Evolutionary conservation across 2,329 filamentous ascomycete species (phyloP).

Genomic region (Chaetothyriales sp.): DNA sequence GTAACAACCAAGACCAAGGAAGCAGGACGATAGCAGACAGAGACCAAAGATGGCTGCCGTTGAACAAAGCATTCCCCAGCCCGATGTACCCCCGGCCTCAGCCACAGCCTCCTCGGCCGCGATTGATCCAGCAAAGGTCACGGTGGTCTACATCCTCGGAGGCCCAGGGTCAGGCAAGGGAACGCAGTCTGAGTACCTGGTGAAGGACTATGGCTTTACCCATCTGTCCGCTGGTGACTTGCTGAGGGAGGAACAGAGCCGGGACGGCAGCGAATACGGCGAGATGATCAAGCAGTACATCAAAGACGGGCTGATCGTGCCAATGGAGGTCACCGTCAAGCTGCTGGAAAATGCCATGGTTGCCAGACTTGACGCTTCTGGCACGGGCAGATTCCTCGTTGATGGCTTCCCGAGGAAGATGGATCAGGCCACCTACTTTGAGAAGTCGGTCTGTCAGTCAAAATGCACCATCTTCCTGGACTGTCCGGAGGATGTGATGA

Average conservation of each 20-base stretch:
- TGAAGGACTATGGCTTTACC: conserved; percentile 74
- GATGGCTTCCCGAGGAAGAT: conserved; percentile 89
- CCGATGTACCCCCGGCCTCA: conserved; percentile 33
- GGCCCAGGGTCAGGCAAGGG: conserved; percentile 93
- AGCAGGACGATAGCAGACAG: conserved; percentile 4
- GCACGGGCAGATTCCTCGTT: conserved; percentile 57
- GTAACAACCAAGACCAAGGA: not conserved
- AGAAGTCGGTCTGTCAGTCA: conserved; percentile 70
- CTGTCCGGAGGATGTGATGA: conserved; percentile 80
- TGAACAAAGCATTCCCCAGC: conserved; percentile 16
- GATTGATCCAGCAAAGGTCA: conserved; percentile 62
- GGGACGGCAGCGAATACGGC: conserved; percentile 74
- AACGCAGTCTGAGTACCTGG: conserved; percentile 82
- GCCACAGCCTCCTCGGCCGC: conserved; percentile 46
- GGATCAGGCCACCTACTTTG: conserved; percentile 90
- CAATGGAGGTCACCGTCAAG: conserved; percentile 95
- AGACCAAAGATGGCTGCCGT: not conserved
- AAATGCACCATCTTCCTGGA: conserved; percentile 86
- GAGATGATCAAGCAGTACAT: conserved; percentile 87
- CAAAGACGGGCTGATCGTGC: conserved; percentile 85
- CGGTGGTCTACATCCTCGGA: conserved; percentile 92
- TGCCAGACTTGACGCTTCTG: conserved; percentile 40
- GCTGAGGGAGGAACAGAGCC: conserved; percentile 81
- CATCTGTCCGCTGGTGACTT: conserved; percentile 91
- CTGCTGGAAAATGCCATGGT: conserved; percentile 89